These are phyloP conservation scores for Cryphonectria parasitica DNA, from an alignment of 2,329 filamentous ascomycete species.

Conservation along the genomic window DNA sequence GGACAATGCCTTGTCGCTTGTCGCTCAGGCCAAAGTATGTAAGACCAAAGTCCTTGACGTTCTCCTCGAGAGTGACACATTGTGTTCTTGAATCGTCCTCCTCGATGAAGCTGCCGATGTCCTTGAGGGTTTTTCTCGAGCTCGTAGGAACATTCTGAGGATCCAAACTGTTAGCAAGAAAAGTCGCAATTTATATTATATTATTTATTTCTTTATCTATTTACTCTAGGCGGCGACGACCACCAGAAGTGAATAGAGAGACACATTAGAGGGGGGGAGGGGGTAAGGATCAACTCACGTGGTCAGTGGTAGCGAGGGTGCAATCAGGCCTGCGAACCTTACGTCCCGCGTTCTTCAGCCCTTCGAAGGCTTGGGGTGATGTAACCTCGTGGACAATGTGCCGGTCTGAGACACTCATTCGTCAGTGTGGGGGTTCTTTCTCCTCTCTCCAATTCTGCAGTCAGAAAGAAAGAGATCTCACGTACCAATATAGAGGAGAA, in stretches of 20 bases:
- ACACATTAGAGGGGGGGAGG: not conserved
- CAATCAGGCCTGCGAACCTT: slow-evolving; percentile 93
- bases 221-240: too few species aligned
- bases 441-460: not conserved
- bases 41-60: slow-evolving; percentile 93
- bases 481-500: slow-evolving; percentile 90
- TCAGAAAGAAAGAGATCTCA: slow-evolving; percentile 19
- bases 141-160: slow-evolving; percentile 87
- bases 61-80: slow-evolving; percentile 94
- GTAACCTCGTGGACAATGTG: slow-evolving; percentile 99
- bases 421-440: not conserved
- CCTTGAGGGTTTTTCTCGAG: slow-evolving; percentile 90
- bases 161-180: slow-evolving; percentile 27
- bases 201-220: too few species aligned
- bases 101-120: slow-evolving; percentile 90
- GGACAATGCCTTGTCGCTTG: slow-evolving; percentile 96
- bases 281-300: slow-evolving; percentile 63
- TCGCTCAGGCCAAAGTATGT: slow-evolving; percentile 97
- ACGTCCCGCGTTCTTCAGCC: slow-evolving; percentile 84
- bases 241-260: not conserved
- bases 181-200: too few species aligned
- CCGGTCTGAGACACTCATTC: slow-evolving; percentile 62
- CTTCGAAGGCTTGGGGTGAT: slow-evolving; percentile 97
- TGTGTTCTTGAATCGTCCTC: slow-evolving; percentile 92
- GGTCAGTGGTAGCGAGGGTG: slow-evolving; percentile 94